Evolutionary conservation across 768 basidiomycete genomes (phyloP), one percentile per base, ranked within the genome.

Genomic region (Rhizopogon rudus): DNA sequence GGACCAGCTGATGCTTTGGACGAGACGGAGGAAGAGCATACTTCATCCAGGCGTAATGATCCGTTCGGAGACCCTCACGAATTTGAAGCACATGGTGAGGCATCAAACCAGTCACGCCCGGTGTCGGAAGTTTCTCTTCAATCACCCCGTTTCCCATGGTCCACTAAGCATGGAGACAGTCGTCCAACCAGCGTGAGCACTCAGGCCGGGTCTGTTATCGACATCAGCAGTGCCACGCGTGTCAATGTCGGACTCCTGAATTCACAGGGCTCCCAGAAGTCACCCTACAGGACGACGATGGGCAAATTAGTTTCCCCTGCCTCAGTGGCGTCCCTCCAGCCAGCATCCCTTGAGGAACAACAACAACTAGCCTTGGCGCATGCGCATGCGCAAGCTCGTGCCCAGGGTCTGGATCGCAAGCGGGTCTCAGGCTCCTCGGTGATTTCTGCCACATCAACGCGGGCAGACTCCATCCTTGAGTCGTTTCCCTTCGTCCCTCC

Each of bases 401-500:
- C 79, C 29, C 81, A 81, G 60, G 81, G 77, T 44, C 63, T 76
- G 50, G 77, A 77, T 48, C 72, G 61, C 28, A 76, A 79, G 58
- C 75, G 83, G 52, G 77, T 81, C 58, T 86, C 89, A 5, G 81
- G 79, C 54, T 81, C 83, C 5, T 91, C 88, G 31, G 80, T 82
- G 46, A 69, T 85, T 54, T 87, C 85, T 33, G 81, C 81, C 12
- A 73, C 86, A 13, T 87, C 87, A 9, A 86, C 86, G 3, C 80
- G 81, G 48, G 88, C 89, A 28, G 90, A 93, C 65, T 92, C 90
- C 3, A 90, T 93, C 60, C 77, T 93, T 28, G 91, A 91, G 69
- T 86, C 83, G 13, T 93, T 93, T 77, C 89, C 88, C 37, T 92
- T 93, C 66, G 90, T 93, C 8, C 91, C 91, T 22, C 91, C 91